Evolutionary conservation across 2,329 filamentous ascomycete species (phyloP).

Genomic region (Aphanoascus verrucosus): DNA sequence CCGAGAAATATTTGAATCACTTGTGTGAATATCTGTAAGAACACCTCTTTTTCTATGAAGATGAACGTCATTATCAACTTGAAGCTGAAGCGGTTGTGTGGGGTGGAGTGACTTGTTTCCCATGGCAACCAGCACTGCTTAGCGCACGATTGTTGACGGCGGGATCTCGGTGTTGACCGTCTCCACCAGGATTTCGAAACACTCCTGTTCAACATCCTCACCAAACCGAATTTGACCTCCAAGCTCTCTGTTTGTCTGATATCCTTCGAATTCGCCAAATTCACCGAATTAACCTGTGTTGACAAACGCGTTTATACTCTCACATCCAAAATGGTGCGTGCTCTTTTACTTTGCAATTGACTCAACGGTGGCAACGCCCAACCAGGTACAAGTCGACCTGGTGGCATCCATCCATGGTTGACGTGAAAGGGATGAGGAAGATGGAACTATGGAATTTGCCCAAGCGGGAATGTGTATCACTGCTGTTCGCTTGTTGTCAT

Average conservation of each 20-base stretch:
- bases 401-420: conserved; percentile 7
- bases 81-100: background rate
- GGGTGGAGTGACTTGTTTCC: conserved; percentile 7
- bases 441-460: background rate
- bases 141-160: background rate
- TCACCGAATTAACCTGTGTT: background rate
- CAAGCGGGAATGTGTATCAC: too few species aligned
- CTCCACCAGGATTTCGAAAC: background rate
- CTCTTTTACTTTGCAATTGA: background rate
- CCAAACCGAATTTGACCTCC: background rate
- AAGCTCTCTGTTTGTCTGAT: background rate
- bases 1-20: background rate
- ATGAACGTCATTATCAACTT: background rate
- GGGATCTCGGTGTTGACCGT: background rate
- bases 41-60: background rate
- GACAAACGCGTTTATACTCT: background rate
- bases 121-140: conserved; percentile 11
- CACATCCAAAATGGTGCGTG: conserved; percentile 4
- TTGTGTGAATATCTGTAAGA: background rate
- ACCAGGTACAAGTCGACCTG: background rate
- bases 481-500: background rate
- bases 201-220: background rate
- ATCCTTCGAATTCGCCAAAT: background rate
- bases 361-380: conserved; percentile 1
- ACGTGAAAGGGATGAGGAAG: background rate